These are phyloP conservation scores for Alternaria sp. DNA, from an alignment of 2,329 filamentous ascomycete species.

Conservation along the genomic window DNA sequence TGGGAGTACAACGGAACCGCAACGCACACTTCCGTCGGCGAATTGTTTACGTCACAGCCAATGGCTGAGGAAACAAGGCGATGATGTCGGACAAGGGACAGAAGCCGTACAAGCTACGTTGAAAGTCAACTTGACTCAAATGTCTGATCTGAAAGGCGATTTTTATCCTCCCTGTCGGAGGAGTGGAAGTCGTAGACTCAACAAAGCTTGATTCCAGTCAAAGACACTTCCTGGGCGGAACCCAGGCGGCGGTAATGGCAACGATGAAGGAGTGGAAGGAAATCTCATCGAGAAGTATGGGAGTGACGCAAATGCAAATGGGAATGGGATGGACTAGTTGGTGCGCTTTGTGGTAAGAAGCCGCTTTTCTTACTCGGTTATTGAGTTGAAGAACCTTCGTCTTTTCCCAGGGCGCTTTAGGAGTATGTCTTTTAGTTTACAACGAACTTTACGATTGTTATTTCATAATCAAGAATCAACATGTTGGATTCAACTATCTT, in stretches of 20 bases:
- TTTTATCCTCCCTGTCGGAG: background rate
- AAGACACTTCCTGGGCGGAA: slow-evolving; percentile 3
- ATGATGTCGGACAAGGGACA: slow-evolving; percentile 22
- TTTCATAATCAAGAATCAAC: background rate
- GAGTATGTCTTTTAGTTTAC: background rate
- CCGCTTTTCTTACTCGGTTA: background rate
- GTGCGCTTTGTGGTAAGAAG: background rate
- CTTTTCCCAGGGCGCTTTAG: background rate
- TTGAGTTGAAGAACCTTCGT: background rate
- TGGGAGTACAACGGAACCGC: background rate
- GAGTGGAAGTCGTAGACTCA: slow-evolving; percentile 6
- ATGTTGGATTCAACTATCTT: background rate
- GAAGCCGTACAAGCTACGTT: slow-evolving; percentile 22
- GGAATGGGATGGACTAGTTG: background rate
- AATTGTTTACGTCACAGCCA: slow-evolving; percentile 28
- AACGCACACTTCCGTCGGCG: background rate
- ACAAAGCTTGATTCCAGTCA: slow-evolving; percentile 4
- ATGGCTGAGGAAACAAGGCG: slow-evolving; percentile 35
- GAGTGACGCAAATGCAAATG: background rate
- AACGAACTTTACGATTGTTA: background rate
- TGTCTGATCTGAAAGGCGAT: no score
- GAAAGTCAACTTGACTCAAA: background rate
- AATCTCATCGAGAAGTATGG: no score
- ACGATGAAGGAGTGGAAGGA: background rate
- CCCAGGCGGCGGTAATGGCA: background rate